These are phyloP conservation scores for Paulownia fortunei DNA, from an alignment of 257 asterid species.

Conservation along the genomic window DNA sequence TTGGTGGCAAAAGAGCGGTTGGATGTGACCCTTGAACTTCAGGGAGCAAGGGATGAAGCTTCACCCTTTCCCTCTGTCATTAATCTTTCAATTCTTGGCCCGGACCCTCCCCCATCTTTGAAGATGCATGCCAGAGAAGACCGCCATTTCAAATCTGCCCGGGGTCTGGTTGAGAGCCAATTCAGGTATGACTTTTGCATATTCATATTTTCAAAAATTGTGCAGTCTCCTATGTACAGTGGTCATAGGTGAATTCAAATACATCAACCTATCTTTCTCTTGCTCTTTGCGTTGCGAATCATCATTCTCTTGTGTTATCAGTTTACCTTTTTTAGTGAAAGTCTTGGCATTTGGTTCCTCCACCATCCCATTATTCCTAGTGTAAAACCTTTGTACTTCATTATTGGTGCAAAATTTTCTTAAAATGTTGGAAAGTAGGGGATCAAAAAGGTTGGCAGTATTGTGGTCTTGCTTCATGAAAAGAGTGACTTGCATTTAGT, in stretches of 20 bases:
- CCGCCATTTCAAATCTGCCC: conserved; percentile 54
- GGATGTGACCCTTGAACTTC: conserved; percentile 69
- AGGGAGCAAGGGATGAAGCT: conserved; percentile 42
- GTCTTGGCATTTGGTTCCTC: conserved; percentile 3
- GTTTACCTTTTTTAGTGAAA: not conserved
- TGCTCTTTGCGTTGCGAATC: no score
- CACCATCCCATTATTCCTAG: not conserved
- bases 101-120: conserved; percentile 46
- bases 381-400: not conserved
- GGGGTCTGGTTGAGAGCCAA: conserved; percentile 48
- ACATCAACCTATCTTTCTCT: not conserved
- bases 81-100: conserved; percentile 60
- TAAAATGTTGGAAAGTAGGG: not conserved
- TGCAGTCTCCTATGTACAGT: not conserved
- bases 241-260: not conserved
- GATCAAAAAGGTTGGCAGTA: not conserved
- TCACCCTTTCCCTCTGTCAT: conserved; percentile 56
- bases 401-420: not conserved
- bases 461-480: not conserved
- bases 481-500: not conserved
- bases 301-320: not conserved
- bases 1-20: conserved; percentile 54
- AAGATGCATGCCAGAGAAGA: conserved; percentile 40
- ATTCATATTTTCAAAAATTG: not conserved
- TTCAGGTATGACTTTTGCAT: conserved; percentile 59